Evolutionary conservation across 108 stramenopile species (phyloP).

Genomic region (Nitzschia sp.): DNA sequence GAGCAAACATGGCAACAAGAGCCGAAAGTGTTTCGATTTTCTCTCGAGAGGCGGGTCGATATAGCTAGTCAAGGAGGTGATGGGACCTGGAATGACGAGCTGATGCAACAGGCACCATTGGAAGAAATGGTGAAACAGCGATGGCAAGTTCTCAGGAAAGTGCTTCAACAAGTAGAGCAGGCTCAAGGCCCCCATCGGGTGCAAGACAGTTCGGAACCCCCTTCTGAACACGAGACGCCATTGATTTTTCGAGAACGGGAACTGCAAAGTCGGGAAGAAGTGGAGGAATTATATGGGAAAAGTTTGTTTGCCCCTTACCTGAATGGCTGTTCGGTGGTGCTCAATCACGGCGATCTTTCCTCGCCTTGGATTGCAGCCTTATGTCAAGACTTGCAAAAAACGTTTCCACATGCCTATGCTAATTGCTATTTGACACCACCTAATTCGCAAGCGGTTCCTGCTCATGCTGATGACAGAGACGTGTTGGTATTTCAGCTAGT

Average conservation of each 20-base stretch:
- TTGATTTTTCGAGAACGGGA: constrained; percentile 55
- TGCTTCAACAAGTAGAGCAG: constrained; percentile 41
- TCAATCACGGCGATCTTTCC: constrained; percentile 76
- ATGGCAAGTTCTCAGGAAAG: constrained; percentile 46
- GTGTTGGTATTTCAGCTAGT: constrained; percentile 81
- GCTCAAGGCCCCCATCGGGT: background rate
- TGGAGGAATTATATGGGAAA: constrained; percentile 36
- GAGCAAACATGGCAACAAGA: constrained; percentile 40
- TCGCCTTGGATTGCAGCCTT: constrained; percentile 51
- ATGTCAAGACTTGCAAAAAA: constrained; percentile 70
- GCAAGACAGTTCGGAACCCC: background rate
- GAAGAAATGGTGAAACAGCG: constrained; percentile 29
- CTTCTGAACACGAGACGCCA: background rate
- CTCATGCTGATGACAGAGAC: constrained; percentile 91
- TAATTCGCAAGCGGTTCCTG: constrained; percentile 61
- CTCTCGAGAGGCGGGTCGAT: background rate
- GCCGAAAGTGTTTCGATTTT: constrained; percentile 29
- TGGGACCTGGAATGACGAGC: constrained; percentile 21
- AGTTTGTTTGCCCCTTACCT: constrained; percentile 70
- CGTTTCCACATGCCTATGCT: constrained; percentile 71
- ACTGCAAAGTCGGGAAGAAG: constrained; percentile 36
- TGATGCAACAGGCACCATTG: constrained; percentile 22
- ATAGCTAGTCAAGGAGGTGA: background rate
- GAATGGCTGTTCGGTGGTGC: constrained; percentile 73
- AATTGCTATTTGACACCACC: constrained; percentile 87